Evolutionary conservation across 2,329 filamentous ascomycete species (phyloP), one percentile per base, ranked within the genome.

Genomic region (Alternaria angustiovoidea): DNA sequence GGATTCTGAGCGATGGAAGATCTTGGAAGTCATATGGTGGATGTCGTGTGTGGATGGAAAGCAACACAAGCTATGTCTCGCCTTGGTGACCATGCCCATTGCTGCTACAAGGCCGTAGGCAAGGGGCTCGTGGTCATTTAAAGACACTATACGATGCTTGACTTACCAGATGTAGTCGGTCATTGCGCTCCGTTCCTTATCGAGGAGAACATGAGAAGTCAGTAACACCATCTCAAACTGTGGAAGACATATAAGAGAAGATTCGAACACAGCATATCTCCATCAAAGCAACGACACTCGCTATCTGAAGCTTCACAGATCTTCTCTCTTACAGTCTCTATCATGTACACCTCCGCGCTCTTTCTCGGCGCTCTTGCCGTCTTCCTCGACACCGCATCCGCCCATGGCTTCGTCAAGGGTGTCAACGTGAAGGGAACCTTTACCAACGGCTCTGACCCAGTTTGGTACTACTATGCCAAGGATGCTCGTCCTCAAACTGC

Each of bases 381-480:
- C 14, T 61, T 74, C n/a, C 59, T 72, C 18, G 64, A 69, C 60
- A 64, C 62, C 4, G 61, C 58, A 20, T 66, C 67, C 43, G 73
- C 74, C 39, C 75, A 78, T 57, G 75, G 76, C 51, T 74, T 69
- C 60, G 70, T 79, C 36, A 66, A 53, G 12, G 65, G 57, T 32
- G 62, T 79, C 61, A 67, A 59, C 11, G 58, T 67, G 51, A 67
- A 65, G 28, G 69, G 70, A 8, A 58, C 49, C n/a, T 71, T 59
- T 49, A 74, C 72, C 42, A 61, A 65, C 2, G 75, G 76, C 20
- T 68, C 70, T 14, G 72, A 78, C 43, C 76, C 76, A 5, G 65
- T 69, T 7, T 78, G 74, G 75, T 74, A 56, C 57, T 78, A 78
- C 60, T 64, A 55, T 9, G 55, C 73, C 2, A 61, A 72, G 7